Evolutionary conservation across 192 early-diverging fungal species (phyloP).

Genomic region (Piromyces finnis): DNA sequence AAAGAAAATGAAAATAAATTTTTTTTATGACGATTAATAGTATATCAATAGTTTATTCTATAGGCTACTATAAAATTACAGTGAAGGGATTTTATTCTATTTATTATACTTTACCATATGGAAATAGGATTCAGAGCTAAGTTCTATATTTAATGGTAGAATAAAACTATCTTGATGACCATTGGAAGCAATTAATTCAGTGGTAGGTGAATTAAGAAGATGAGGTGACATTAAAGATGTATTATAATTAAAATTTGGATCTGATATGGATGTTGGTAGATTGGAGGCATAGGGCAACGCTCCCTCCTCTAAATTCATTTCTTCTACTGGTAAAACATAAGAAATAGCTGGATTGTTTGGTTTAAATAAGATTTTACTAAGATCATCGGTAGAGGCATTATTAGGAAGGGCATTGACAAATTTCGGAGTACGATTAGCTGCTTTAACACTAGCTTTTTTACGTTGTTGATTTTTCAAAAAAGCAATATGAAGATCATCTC

Average conservation of each 20-base stretch:
- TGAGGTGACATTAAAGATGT: slow-evolving; percentile 8
- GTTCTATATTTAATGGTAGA: slow-evolving; percentile 16
- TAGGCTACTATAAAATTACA: too few species aligned
- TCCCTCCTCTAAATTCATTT: slow-evolving; percentile 2
- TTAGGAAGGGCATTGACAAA: not conserved
- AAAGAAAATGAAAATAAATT: too few species aligned
- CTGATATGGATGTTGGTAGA: slow-evolving; percentile 1
- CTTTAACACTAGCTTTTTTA: not conserved
- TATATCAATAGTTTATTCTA: too few species aligned
- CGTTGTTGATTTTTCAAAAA: not conserved
- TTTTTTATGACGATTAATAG: too few species aligned
- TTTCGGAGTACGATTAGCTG: not conserved
- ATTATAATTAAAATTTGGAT: slow-evolving; percentile 1
- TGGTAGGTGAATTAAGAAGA: slow-evolving; percentile 9
- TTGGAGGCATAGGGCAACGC: not conserved
- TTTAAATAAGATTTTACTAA: not conserved
- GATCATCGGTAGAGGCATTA: not conserved
- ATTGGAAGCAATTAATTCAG: not conserved
- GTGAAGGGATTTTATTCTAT: too few species aligned
- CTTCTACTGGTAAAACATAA: slow-evolving; percentile 12
- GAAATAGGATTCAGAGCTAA: slow-evolving; percentile 40
- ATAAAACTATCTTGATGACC: not conserved
- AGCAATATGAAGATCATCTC: not conserved
- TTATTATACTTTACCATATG: slow-evolving; percentile 40
- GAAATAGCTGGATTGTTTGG: not conserved